Evolutionary conservation across 352 stramenopile genomes (phyloP), one percentile per base, ranked within the genome.

Genomic region (Phytophthora melonis): DNA sequence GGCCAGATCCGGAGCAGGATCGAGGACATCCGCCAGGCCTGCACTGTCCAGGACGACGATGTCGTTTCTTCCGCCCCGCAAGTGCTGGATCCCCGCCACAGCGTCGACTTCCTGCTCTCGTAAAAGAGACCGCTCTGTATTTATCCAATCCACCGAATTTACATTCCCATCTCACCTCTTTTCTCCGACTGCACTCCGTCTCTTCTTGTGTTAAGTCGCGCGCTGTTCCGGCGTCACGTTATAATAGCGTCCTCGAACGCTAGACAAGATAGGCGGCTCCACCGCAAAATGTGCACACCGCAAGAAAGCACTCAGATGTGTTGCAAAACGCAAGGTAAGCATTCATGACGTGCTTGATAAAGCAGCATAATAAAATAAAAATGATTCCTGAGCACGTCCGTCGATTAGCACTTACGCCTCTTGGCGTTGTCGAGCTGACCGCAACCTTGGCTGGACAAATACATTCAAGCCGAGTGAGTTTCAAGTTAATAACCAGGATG

Each of bases 1-100:
- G 80, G 84, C 8, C 81, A 90, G 60, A 93, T 92, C 58, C 58
- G 56, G 36, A 81, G 62, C 55, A 59, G 56, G 2, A n/a, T 70
- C 18, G 68, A 77, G n/a, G 68, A 77, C 16, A 61, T 77, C 18
- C 53, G 47, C 14, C 18, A 65, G 43, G 52, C 54, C 23, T 68
- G 47, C 59, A 63, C 19, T 23, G 47, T 54, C 32, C 53, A 73
- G 18, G 30, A 58, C 23, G 61, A 58, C 7, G 45, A 13, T 47
- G 5, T 10, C 13, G n/a, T 11, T 36, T 57, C 50, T 32, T 30
- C 36, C 14, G 49, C 55, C 6, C 36, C 63, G 39, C 58, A 68
- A 19, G 10, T 43, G 25, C 47, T 66, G 13, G 72, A 83, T 49
- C 79, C 53, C 60, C 74, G 77, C 11, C 75, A 81, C 50, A 72